These are phyloP conservation scores for Talaromyces sp. DNA, from an alignment of 2,329 filamentous ascomycete genomes.

Conservation along the genomic window DNA sequence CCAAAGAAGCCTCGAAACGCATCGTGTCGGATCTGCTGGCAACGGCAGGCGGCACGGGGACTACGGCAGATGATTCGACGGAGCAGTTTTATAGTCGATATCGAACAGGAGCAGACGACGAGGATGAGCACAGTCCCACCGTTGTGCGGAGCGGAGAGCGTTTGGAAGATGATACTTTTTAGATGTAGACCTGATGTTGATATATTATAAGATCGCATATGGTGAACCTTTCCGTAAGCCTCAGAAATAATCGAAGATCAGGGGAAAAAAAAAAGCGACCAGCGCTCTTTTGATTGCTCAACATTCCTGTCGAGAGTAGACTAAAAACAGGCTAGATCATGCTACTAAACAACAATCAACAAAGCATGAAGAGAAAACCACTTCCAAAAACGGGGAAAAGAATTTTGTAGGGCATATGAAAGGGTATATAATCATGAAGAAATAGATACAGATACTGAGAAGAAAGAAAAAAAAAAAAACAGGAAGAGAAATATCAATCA, in stretches of 20 bases:
- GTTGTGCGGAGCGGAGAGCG: conserved; percentile 40
- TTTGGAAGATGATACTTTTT: conserved; percentile 49
- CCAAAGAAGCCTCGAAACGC: conserved; percentile 48
- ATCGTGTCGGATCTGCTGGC: conserved; percentile 48
- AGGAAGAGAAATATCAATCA: conserved; percentile 4
- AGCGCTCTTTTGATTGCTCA: conserved; percentile 13
- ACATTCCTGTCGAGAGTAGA: not conserved
- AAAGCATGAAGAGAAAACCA: not conserved
- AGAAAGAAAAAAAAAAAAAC: conserved; percentile 9
- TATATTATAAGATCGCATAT: too few relatives aligned
- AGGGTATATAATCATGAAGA: conserved; percentile 18
- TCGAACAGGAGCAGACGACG: conserved; percentile 25
- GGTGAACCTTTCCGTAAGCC: too few relatives aligned
- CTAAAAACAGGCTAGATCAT: conserved; percentile 5
- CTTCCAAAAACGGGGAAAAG: not conserved
- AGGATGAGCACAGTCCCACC: conserved; percentile 44
- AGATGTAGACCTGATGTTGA: conserved; percentile 11
- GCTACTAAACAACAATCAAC: not conserved
- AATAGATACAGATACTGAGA: conserved; percentile 11
- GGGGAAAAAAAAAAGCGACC: conserved; percentile 13
- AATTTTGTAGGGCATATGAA: not conserved
- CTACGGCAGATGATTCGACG: conserved; percentile 24
- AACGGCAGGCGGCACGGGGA: conserved; percentile 40
- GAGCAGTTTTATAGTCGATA: conserved; percentile 23
- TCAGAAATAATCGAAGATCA: not conserved